Conservation (phyloP, 2,329 filamentous ascomycete genomes). For the Metarhizium album region DNA sequence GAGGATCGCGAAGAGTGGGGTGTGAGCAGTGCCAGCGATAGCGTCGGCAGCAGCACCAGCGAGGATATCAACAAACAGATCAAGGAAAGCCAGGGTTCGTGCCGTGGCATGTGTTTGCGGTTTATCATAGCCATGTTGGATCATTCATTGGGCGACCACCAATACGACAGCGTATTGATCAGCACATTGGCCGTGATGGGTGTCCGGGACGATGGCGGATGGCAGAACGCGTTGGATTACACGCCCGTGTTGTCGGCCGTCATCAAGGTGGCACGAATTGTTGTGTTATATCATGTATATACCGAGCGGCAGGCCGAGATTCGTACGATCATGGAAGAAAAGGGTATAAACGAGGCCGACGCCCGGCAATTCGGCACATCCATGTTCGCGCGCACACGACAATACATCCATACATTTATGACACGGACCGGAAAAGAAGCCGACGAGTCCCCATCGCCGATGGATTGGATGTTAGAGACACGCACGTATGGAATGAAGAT, state of each 20-base stretch:
- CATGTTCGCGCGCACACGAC: background rate
- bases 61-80: too few species aligned
- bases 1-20: too few species aligned
- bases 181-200: slow-evolving; percentile 7
- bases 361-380: background rate
- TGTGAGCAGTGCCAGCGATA: too few species aligned
- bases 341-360: too few species aligned
- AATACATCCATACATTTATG: background rate
- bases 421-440: background rate
- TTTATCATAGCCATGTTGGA: slow-evolving; percentile 2
- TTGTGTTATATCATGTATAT: slow-evolving; percentile 9
- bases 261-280: slow-evolving; percentile 8
- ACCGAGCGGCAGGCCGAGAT: slow-evolving; percentile 5
- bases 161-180: slow-evolving; percentile 9
- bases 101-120: background rate
- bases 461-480: slow-evolving; percentile 1
- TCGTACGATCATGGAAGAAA: too few species aligned
- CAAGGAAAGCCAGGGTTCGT: too few species aligned
- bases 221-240: slow-evolving; percentile 3
- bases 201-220: slow-evolving; percentile 6
- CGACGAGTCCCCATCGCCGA: background rate
- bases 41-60: too few species aligned
- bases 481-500: slow-evolving; percentile 1
- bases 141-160: slow-evolving; percentile 3
- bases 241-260: slow-evolving; percentile 9